Evolutionary conservation across 1,284 basidiomycete genomes (phyloP), one percentile per base, ranked within the genome.

Genomic region (Apiotrichum sp.): DNA sequence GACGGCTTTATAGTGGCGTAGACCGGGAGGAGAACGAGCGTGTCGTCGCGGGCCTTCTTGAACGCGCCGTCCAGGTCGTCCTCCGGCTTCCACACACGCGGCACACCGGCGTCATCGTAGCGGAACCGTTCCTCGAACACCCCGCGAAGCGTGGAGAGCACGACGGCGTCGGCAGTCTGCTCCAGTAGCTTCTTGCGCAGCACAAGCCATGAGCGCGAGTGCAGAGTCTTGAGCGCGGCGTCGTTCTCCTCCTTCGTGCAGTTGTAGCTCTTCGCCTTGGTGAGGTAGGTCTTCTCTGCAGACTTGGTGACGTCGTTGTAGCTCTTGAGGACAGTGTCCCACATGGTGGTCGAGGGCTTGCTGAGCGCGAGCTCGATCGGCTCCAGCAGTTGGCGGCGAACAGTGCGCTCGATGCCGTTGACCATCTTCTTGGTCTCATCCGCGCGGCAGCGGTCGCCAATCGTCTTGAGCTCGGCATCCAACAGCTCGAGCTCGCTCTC

Each of bases 351-450:
- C 4, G 81, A 75, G 1, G 91, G 88, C 70, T 86, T 86, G 74
- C 84, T 88, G 50, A 99, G 80, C 46, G 85, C 81, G 33, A 97
- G 65, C 59, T 97, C 93, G 31, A 97, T 85, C 3, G 93, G 91
- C 65, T 98, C 96, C 22, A 87, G 81, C 31, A 98, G 84, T 65
- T 87, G 86, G 69, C 84, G 86, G 80, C 92, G 95, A 77, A 98
- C 83, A 66, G 84, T 89, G 46, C 89, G 84, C 90, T 97, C 93
- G 62, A 97, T 92, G 33, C 83, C 77, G 67, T 90, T 92, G 66
- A 98, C 81, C 89, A 96, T 95, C 82, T 98, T 98, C 80, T 93
- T 93, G 48, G 93, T 98, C 80, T 99, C 95, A 68, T 99, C 95
- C 66, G 88, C 90, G 64, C 95, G 82, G 68, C 88, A 88, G 67